A percentile compares a stretch with the other conserved stretches of the same genome.
Evolutionary conservation across 192 early-diverging fungal species (phyloP).

Genomic region (Gigaspora rosea): DNA sequence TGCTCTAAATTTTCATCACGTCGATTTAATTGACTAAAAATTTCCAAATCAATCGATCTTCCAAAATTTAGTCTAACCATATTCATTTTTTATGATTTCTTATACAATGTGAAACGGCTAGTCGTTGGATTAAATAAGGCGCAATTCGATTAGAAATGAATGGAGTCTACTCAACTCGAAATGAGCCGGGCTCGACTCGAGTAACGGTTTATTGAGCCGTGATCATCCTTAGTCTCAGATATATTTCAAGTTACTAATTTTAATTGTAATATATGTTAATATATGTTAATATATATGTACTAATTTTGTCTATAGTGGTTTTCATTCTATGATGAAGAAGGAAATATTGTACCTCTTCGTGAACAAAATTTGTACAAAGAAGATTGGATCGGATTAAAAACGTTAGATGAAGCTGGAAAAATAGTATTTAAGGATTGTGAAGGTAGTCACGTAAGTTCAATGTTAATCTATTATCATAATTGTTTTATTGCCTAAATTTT

Average conservation of each 20-base stretch:
- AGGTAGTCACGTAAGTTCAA: constrained; percentile 54
- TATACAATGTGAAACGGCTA: too few relatives aligned
- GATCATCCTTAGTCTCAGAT: too few relatives aligned
- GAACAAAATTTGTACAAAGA: constrained; percentile 64
- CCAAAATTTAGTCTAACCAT: too few relatives aligned
- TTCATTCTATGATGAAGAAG: constrained; percentile 61
- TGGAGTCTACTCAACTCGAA: too few relatives aligned
- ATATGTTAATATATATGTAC: background rate
- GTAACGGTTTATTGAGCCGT: too few relatives aligned
- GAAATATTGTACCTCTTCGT: constrained; percentile 50
- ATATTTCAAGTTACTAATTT: background rate
- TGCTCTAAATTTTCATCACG: too few relatives aligned
- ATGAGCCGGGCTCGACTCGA: too few relatives aligned
- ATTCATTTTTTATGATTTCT: too few relatives aligned
- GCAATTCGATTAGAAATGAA: too few relatives aligned
- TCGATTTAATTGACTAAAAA: too few relatives aligned
- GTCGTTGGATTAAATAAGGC: too few relatives aligned
- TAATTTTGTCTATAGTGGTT: constrained; percentile 60
- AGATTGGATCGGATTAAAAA: constrained; percentile 71
- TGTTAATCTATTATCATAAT: background rate
- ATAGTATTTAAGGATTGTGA: constrained; percentile 51
- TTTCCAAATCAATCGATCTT: too few relatives aligned
- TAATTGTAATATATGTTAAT: background rate
- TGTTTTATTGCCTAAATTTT: background rate
- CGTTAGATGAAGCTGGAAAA: constrained; percentile 49